These are phyloP conservation scores for Umbelopsis isabellina DNA, from an alignment of 192 early-diverging fungal genomes.

Conservation along the genomic window DNA sequence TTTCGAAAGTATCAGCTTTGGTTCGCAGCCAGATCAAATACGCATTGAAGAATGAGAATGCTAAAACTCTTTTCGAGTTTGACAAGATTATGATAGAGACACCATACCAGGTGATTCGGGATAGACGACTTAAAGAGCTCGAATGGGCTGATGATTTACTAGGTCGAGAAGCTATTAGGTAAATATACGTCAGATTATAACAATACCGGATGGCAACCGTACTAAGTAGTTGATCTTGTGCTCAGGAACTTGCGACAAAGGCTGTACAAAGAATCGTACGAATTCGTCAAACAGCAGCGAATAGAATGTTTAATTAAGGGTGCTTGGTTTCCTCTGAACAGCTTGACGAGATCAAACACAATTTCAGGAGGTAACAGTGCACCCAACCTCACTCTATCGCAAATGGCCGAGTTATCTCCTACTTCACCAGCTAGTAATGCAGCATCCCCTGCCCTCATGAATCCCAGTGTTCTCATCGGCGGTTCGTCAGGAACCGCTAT, in stretches of 20 bases:
- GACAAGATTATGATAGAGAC: conserved; percentile 62
- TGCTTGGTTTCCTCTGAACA: conserved; percentile 64
- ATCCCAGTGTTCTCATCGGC: conserved; percentile 7
- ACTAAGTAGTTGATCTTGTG: neutral
- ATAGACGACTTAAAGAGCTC: conserved; percentile 68
- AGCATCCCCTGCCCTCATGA: neutral
- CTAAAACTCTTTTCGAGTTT: conserved; percentile 50
- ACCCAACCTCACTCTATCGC: neutral
- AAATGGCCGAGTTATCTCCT: neutral
- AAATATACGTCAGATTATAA: neutral
- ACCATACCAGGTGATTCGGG: conserved; percentile 62
- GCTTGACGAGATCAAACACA: no score
- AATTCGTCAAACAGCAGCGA: conserved; percentile 71
- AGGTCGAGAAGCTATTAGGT: conserved; percentile 63
- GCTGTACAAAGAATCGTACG: conserved; percentile 69
- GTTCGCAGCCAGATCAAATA: conserved; percentile 66
- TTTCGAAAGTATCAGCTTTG: conserved; percentile 57
- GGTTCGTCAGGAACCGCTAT: conserved; percentile 1
- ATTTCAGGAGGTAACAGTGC: neutral
- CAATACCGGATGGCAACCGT: neutral
- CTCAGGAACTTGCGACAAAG: conserved; percentile 63
- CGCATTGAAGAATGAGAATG: conserved; percentile 35
- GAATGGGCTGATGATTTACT: conserved; percentile 70
- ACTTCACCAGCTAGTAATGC: neutral
- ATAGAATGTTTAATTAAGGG: conserved; percentile 63